A percentile compares a stretch with the other conserved stretches of the same genome.
These are phyloP conservation scores for Myxozyma neotropica DNA, from an alignment of 805 yeast genomes.

Conservation along the genomic window DNA sequence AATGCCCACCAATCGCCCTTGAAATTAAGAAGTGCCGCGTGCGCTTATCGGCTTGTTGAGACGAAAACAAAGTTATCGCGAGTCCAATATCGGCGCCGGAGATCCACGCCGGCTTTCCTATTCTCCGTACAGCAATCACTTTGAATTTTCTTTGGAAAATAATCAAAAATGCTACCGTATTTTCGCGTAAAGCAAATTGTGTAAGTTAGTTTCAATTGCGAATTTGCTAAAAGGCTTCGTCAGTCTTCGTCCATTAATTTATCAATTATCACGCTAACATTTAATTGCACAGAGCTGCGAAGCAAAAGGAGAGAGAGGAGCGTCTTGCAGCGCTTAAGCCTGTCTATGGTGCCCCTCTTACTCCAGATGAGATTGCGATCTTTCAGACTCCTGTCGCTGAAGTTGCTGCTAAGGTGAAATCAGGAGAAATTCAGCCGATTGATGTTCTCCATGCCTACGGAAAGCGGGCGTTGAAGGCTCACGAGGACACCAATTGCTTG, in stretches of 20 bases:
- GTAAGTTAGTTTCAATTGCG: conserved; percentile 6
- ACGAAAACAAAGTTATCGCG: background rate
- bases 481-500: conserved; percentile 57
- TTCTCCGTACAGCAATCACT: background rate
- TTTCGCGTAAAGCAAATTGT: conserved; percentile 15
- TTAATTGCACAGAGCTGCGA: conserved; percentile 28
- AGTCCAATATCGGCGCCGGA: no score
- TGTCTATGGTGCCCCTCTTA: conserved; percentile 47
- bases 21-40: no score
- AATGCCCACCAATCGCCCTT: no score
- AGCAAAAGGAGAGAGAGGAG: conserved; percentile 43
- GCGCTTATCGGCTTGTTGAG: background rate
- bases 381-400: conserved; percentile 49
- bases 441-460: conserved; percentile 64
- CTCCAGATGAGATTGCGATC: conserved; percentile 43
- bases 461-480: conserved; percentile 64
- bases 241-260: no score
- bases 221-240: no score
- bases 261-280: no score
- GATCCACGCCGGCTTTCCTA: no score
- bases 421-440: conserved; percentile 52
- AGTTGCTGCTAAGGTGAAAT: conserved; percentile 50
- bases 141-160: background rate
- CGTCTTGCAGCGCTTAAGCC: conserved; percentile 42
- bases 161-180: conserved; percentile 4